Conservation (phyloP, 768 basidiomycete species). For the Hygrophoropsis aurantiaca region DNA sequence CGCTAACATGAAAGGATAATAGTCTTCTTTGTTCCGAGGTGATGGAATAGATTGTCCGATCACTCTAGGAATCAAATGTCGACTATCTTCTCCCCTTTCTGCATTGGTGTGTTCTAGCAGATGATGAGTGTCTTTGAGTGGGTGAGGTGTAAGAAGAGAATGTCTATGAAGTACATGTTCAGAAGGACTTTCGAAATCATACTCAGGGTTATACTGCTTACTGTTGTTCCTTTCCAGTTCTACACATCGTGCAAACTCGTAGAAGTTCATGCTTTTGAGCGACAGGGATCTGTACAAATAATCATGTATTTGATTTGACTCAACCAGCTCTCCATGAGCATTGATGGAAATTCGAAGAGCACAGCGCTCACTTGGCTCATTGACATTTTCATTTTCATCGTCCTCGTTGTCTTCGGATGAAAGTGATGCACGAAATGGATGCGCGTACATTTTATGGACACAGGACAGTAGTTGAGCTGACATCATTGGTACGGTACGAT, state of each 20-base stretch:
- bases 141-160: slow-evolving; percentile 1
- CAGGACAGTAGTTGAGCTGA: slow-evolving; percentile 14
- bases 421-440: too few species aligned
- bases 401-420: neutral
- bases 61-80: slow-evolving; percentile 12
- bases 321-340: slow-evolving; percentile 9
- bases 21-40: neutral
- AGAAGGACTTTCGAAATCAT: too few species aligned
- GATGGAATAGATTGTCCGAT: slow-evolving; percentile 15
- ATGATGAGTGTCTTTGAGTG: slow-evolving; percentile 6
- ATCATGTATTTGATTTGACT: slow-evolving; percentile 26
- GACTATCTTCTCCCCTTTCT: neutral
- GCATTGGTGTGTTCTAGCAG: slow-evolving; percentile 10
- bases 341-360: neutral
- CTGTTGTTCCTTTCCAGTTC: slow-evolving; percentile 7
- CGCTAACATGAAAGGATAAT: neutral
- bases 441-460: too few species aligned
- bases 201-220: too few species aligned
- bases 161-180: neutral
- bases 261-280: slow-evolving; percentile 22
- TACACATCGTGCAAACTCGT: slow-evolving; percentile 22
- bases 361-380: too few species aligned
- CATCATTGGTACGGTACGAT: slow-evolving; percentile 26
- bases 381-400: neutral
- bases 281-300: slow-evolving; percentile 19